Evolutionary conservation across 202 grass and related monocot species (phyloP), one percentile per base, ranked within the genome.

Genomic region (Cymbopogon flexuosus): DNA sequence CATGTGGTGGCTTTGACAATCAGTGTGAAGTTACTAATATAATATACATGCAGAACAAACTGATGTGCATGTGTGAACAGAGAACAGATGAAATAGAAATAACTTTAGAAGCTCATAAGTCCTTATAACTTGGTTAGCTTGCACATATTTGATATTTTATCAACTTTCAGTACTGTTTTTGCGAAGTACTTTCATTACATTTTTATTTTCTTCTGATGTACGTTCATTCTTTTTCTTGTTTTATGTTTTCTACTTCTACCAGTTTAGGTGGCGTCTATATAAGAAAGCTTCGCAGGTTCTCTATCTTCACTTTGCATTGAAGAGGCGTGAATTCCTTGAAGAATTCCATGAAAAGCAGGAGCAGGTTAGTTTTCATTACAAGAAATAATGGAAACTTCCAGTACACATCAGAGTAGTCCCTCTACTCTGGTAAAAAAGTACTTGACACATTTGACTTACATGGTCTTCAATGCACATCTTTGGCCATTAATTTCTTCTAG

Each of bases 301-400:
- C 66, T 95, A 94, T 82, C 92, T 95, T 54, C 95, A 98, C 81
- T 89, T 98, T 75, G 82, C 84, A 75, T 80, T 98, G 80, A 98
- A 98, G 88, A 92, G 87, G 72, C 92, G 92, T 67, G 90, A 84
- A 72, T 86, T 98, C 84, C 81, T 98, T 52, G 92, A 98, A 77
- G 95, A 98, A 81, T 90, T 98, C 77, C 92, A 95, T 68, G 95
- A 98, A 87, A 98, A 98, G 60, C 95, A 98, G 82, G 95, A 98
- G 40, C 95, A 95, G 95, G 95, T 98, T 64, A 64, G 76, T 89
- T 69, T 72, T 72, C 11, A 27, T 70, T 45, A 40, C 11, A 68
- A 68, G 22, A 54, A 58, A 58, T 12, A 68, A 42, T 42, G 10
- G 37, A 68, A 69, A 27, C 41, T 45, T 70, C 21, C 21, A 43